These are phyloP conservation scores for Trametes versicolor DNA, from an alignment of 1,284 basidiomycete species.

Conservation along the genomic window DNA sequence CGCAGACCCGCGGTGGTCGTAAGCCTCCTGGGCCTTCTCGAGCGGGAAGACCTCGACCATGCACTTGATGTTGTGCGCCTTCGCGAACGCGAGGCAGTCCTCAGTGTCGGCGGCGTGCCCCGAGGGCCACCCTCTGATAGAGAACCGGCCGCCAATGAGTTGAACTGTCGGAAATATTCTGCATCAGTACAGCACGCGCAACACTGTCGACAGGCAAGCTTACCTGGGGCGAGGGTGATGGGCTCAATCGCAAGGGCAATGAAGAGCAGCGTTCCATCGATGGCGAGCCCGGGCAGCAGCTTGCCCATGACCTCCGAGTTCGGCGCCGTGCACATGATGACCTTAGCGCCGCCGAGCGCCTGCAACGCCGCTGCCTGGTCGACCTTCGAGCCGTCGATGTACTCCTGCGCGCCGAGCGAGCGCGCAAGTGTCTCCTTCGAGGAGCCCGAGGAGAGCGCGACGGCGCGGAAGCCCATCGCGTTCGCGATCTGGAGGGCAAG, in stretches of 20 bases:
- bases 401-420: conserved; percentile 42
- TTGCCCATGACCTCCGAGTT: conserved; percentile 30
- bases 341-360: conserved; percentile 43
- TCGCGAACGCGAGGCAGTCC: conserved; percentile 35
- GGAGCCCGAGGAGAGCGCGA: conserved; percentile 42
- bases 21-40: conserved; percentile 41
- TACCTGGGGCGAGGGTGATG: conserved; percentile 23
- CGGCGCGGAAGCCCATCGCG: conserved; percentile 43
- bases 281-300: conserved; percentile 36
- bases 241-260: conserved; percentile 27
- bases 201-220: not conserved
- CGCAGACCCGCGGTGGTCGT: conserved; percentile 33
- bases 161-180: conserved; percentile 2
- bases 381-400: conserved; percentile 41
- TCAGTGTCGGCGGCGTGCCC: conserved; percentile 39
- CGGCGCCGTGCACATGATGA: conserved; percentile 43
- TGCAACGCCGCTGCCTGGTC: conserved; percentile 39
- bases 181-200: not conserved
- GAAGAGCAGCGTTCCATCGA: conserved; percentile 38
- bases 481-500: conserved; percentile 44
- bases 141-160: conserved; percentile 28
- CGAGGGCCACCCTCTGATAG: conserved; percentile 37
- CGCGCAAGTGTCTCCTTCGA: conserved; percentile 41
- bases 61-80: conserved; percentile 36
- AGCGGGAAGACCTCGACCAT: conserved; percentile 41